These are phyloP conservation scores for Letharia lupina DNA, from an alignment of 495 filamentous ascomycete species.

Conservation along the genomic window DNA sequence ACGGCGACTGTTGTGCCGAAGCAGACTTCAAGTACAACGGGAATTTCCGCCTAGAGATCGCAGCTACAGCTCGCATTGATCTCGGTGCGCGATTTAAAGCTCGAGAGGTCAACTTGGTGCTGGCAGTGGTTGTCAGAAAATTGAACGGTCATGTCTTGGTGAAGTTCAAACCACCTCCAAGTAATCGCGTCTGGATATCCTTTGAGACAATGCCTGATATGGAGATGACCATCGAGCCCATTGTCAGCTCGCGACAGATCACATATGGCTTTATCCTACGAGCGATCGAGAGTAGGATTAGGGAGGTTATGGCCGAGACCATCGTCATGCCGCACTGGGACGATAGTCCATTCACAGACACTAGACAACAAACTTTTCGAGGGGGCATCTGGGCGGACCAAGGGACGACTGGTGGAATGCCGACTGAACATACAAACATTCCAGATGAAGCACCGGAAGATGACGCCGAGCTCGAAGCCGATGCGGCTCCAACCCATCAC, in stretches of 20 bases:
- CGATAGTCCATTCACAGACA: constrained; percentile 82
- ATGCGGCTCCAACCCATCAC: constrained; percentile 32
- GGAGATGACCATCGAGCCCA: constrained; percentile 84
- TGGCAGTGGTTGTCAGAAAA: constrained; percentile 78
- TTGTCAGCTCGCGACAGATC: constrained; percentile 90
- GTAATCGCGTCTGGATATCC: constrained; percentile 88
- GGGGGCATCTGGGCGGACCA: constrained; percentile 80
- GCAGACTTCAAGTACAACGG: constrained; percentile 82
- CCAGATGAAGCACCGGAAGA: constrained; percentile 50
- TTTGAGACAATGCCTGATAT: constrained; percentile 89
- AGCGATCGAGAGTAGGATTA: constrained; percentile 87
- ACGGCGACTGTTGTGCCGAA: constrained; percentile 80
- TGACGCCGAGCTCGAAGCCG: constrained; percentile 44
- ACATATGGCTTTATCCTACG: constrained; percentile 86
- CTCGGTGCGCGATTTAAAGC: constrained; percentile 81
- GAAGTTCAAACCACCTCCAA: constrained; percentile 88
- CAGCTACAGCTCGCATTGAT: constrained; percentile 83
- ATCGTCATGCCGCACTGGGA: constrained; percentile 95
- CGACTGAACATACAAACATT: constrained; percentile 33
- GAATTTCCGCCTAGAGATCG: constrained; percentile 80
- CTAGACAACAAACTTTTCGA: constrained; percentile 62
- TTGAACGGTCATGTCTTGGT: constrained; percentile 77
- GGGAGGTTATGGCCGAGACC: constrained; percentile 86
- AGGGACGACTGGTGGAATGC: constrained; percentile 28
- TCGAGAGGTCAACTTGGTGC: constrained; percentile 78